Evolutionary conservation across 805 yeast genomes (phyloP).

Genomic region (Monosporozyma unispora): DNA sequence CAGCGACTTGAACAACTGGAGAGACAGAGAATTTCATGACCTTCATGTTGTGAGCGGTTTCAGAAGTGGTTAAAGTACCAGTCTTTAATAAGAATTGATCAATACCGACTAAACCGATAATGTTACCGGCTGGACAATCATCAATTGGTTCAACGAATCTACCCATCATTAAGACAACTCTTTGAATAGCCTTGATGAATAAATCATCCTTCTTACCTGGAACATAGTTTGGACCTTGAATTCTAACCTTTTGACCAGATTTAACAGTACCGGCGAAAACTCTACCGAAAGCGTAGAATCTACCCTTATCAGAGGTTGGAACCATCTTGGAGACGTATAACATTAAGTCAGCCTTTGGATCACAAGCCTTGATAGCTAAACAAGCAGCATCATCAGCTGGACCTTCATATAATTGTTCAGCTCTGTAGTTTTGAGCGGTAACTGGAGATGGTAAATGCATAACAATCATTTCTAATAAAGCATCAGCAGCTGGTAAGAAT

Average conservation of each 20-base stretch:
- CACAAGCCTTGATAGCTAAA: slow-evolving; percentile 94
- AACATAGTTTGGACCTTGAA: slow-evolving; percentile 99
- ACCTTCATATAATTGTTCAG: slow-evolving; percentile 98
- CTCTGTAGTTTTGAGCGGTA: slow-evolving; percentile 98
- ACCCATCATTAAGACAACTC: slow-evolving; percentile 99
- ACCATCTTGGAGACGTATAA: slow-evolving; percentile 99
- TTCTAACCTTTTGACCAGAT: slow-evolving; percentile 98
- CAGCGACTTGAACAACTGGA: slow-evolving; percentile 99
- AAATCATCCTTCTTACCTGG: slow-evolving; percentile 98
- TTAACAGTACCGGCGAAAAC: slow-evolving; percentile 99
- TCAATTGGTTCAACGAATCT: slow-evolving; percentile 96
- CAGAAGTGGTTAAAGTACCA: slow-evolving; percentile 97
- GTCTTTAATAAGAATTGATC: slow-evolving; percentile 99
- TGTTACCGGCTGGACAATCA: slow-evolving; percentile 99
- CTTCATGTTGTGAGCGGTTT: slow-evolving; percentile 97
- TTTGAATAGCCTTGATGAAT: slow-evolving; percentile 94
- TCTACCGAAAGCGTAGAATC: slow-evolving; percentile 99
- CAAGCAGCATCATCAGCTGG: slow-evolving; percentile 88
- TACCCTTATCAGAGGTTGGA: slow-evolving; percentile 99
- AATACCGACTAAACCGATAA: slow-evolving; percentile 98
- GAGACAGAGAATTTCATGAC: slow-evolving; percentile 99
- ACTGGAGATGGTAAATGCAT: slow-evolving; percentile 99
- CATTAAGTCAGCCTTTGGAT: slow-evolving; percentile 97
- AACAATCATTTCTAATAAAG: slow-evolving; percentile 96
- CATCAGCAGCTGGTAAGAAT: slow-evolving; percentile 99